Conservation (phyloP, 768 basidiomycete genomes). For the Leccinum fibrillosum region DNA sequence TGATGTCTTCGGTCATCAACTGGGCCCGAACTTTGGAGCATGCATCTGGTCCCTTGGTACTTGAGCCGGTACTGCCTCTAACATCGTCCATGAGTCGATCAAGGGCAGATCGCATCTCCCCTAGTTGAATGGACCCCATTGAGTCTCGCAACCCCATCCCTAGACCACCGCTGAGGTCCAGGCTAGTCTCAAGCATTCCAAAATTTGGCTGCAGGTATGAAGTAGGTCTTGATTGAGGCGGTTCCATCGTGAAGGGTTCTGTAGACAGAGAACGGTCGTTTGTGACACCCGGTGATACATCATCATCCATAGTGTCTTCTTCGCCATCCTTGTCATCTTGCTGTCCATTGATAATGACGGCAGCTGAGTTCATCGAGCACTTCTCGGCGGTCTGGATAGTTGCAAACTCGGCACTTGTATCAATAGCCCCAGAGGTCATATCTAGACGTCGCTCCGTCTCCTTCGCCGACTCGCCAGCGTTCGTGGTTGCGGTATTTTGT, state of each 20-base stretch:
- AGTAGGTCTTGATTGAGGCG: constrained; percentile 9
- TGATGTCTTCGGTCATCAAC: constrained; percentile 31
- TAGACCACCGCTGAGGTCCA: constrained; percentile 23
- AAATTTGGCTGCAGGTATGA: constrained; percentile 12
- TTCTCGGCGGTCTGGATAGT: constrained; percentile 49
- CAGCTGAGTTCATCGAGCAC: constrained; percentile 24
- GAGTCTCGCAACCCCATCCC: constrained; percentile 34
- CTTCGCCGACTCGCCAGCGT: constrained; percentile 7
- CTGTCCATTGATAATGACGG: not conserved
- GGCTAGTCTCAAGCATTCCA: constrained; percentile 20
- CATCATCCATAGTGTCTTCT: not conserved
- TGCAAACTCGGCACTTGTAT: constrained; percentile 48
- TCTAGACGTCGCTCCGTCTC: constrained; percentile 38
- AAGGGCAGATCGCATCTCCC: constrained; percentile 70
- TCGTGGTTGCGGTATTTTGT: not conserved
- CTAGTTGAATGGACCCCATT: constrained; percentile 52
- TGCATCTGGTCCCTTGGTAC: constrained; percentile 20
- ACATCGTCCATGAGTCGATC: constrained; percentile 74
- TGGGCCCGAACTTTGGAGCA: constrained; percentile 24
- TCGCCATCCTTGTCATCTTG: not conserved
- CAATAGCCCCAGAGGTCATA: constrained; percentile 33
- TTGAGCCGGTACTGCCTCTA: constrained; percentile 24
- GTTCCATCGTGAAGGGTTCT: not conserved
- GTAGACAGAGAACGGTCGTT: not conserved
- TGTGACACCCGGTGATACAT: not conserved